Base-by-base conservation (phyloP, 352 stramenopile species). In the Globisporangium mamillatum region DNA sequence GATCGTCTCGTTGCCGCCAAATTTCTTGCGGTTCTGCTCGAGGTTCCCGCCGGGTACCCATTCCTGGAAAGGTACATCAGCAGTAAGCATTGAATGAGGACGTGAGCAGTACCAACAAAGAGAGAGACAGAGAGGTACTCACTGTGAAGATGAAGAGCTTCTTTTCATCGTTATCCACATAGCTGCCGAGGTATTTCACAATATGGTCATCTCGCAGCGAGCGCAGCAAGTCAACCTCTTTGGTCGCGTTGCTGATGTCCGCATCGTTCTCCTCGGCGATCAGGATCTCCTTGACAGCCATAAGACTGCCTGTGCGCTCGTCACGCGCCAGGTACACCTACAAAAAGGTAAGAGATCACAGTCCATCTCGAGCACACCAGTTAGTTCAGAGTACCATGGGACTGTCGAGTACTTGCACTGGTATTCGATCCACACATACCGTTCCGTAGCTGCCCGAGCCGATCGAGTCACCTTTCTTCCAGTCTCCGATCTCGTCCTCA, bases 301-400 rank as follows among this genome's bases (percentile, higher is more conserved):
- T 96, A n/a, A 97, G 72, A 54, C 80, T 81, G 7, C 95, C 95
- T 50, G 85, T 97, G 25, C 88, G 66, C 64, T 93, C 88, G 73
- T 98, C 97, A 64, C 97, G 93, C 54, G 93, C 92, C 64, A 97
- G 78, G 74, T 96, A 95, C 9, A 98, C 95, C 66, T 87, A 36
- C 32, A 14, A 48, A 46, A 25, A 32, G 4, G 8, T 12, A 41
- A 20, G 22, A 25, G 3, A 8, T 2, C 54, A 12, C 7, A 41
- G 24, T 16, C 25, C 54, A 36, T 58, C 10, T 25, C 7, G 12
- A 7, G 38, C 5, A 46, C 14, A 20, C 12, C 12, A 46, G 38
- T 18, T 46, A 20, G 12, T 5, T 46, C 14, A 46, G 38, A 46
- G 38, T 46, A 20, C 3, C 38, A 46, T 46, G 38, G 36, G 12